Evolutionary conservation across 768 basidiomycete species (phyloP), one percentile per base, ranked within the genome.

Genomic region (Suillus alpinus): DNA sequence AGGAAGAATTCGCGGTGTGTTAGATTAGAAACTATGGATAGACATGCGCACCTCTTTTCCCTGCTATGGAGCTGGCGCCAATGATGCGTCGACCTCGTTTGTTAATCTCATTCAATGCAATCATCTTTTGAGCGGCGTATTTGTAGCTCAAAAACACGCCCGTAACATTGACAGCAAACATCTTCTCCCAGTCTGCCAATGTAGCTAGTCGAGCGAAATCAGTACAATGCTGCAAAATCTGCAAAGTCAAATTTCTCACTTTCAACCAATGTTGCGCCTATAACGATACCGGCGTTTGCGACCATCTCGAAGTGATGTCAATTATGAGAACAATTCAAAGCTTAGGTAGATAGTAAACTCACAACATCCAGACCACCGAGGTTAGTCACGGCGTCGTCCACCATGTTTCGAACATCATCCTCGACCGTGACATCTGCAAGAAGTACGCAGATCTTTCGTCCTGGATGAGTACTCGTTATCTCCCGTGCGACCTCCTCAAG

Each of bases 291-390:
- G 0, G 71, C 71, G 8, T 71, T 71, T 23, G 69, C 71, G 8
- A 71, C 63, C 71, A 71, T 71, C 71, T 68, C 2, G 23, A 46
- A 37, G 18, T 32, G 5, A 23, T 2, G 16, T 3, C 3, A 20
- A 12, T 32, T 39, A 31, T 5, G 16, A 23, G 20, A 13, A 13
- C 26, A 0, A 31, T 32, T 40, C 10, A 2, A 47, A n/a, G n/a
- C n/a, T n/a, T n/a, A n/a, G n/a, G n/a, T n/a, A n/a, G n/a, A n/a
- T n/a, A n/a, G n/a, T n/a, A n/a, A n/a, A n/a, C 82, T 61, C 57
- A 82, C 83, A 13, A 82, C 81, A 61, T 83, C 80, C n/a, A 86
- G 61, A 6, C 77, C 67, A 5, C 82, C 83, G 12, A 83, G 69
- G 6, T 67, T 63, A 6, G 67, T 49, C 2, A 70, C 66, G 10